Base-by-base conservation (phyloP, 495 filamentous ascomycete species). In the Aspergillus hancockii region DNA sequence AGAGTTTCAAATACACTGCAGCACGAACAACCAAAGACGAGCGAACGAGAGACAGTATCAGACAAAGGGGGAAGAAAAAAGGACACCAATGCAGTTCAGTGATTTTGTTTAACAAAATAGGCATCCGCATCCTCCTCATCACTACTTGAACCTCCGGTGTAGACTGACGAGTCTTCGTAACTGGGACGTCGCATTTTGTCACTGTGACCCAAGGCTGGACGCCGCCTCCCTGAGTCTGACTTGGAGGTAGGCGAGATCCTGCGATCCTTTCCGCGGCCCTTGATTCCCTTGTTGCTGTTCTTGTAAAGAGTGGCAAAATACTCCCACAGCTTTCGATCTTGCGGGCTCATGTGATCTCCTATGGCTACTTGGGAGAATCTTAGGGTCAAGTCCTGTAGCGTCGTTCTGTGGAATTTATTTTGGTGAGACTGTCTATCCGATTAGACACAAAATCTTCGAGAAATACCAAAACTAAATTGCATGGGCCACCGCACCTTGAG, bases 241-340 rank as follows among this genome's bases (percentile, higher is more conserved):
- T 67, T 66, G 13, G 67, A 69, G 9, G 69, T 70, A 18, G 66
- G 73, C 16, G 73, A 71, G 40, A 81, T 79, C 23, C 73, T 66
- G 47, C 91, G 83, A 70, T 94, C 88, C 71, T 93, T 93, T 19
- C 93, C 93, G 13, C 93, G 88, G 8, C 93, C 93, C 73, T 92
- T 96, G 73, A 93, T 96, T 3, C 92, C 93, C 65, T 95, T 96
- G 71, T 92, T 93, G 64, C 90, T 89, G 70, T 97, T 95, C 77
- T 95, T 96, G 81, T 97, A 97, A 34, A 94, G 78, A 1, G 86
- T 81, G 4, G 88, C 84, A 61, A 98, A 95, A 69, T 97, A 96
- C 65, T 90, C 83, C 81, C 89, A 92, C 32, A 97, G 74, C 57
- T 91, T 90, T 59, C 84, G 86, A 63, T 98, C 93, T 38, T 84